Conservation (phyloP, 345 rosid genomes). For the Arabis alpina region DNA sequence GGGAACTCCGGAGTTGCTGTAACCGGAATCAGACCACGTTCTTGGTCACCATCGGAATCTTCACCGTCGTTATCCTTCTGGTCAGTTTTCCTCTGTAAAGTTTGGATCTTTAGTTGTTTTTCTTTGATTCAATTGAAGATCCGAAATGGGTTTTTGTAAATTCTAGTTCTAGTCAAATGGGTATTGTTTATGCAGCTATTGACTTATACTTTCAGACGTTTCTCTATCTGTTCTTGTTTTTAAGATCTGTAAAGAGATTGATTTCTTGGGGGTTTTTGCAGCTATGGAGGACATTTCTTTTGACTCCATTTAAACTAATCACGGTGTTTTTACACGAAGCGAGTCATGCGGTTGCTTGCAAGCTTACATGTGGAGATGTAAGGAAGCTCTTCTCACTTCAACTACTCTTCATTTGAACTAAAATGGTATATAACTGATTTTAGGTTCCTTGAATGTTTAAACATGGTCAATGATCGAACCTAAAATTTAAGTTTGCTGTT, state of each 20-base stretch:
- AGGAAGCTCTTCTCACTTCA: conserved; percentile 44
- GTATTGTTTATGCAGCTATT: conserved; percentile 2
- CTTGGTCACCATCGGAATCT: conserved; percentile 71
- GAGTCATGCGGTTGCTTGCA: conserved; percentile 97
- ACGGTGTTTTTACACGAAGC: conserved; percentile 96
- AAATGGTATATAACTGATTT: not conserved
- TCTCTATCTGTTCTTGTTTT: conserved; percentile 1
- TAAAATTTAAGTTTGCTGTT: not conserved
- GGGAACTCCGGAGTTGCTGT: conserved; percentile 92
- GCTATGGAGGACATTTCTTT: conserved; percentile 92
- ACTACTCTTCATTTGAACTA: conserved; percentile 13
- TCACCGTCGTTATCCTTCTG: conserved; percentile 80
- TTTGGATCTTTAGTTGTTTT: conserved; percentile 21
- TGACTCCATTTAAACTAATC: conserved; percentile 95
- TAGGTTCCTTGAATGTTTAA: not conserved
- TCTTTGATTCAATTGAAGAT: conserved; percentile 24
- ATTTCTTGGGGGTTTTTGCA: conserved; percentile 36
- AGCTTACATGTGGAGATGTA: conserved; percentile 96
- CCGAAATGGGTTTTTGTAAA: not conserved
- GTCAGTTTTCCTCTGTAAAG: conserved; percentile 48
- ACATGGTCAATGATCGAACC: not conserved
- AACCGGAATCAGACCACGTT: conserved; percentile 66
- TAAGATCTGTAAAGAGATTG: not conserved
- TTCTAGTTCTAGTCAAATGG: conserved; percentile 27
- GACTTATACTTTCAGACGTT: conserved; percentile 21